Conservation (phyloP, 805 yeast genomes). For the Kluyveromyces starmeri region DNA sequence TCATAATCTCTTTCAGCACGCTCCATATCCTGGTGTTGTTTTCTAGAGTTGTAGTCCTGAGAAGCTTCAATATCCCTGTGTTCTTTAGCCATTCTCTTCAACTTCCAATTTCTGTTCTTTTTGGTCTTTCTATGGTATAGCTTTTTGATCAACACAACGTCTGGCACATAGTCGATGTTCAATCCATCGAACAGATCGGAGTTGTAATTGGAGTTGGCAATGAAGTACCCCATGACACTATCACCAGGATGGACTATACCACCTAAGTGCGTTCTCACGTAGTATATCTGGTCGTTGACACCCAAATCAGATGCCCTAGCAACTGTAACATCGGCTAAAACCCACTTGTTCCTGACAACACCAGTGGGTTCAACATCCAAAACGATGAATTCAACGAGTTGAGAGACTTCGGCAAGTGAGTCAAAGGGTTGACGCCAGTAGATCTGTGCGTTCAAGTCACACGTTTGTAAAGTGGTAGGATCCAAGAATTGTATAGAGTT, state of each 20-base stretch:
- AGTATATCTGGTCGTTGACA: constrained; percentile 70
- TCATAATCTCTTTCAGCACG: constrained; percentile 93
- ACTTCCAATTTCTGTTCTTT: constrained; percentile 77
- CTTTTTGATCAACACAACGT: constrained; percentile 83
- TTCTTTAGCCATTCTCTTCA: constrained; percentile 96
- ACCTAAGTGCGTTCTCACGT: constrained; percentile 86
- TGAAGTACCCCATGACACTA: constrained; percentile 83
- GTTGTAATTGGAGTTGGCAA: constrained; percentile 80
- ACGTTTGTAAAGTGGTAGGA: constrained; percentile 67
- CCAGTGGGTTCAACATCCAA: constrained; percentile 93
- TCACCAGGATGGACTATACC: constrained; percentile 95
- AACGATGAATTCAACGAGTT: constrained; percentile 78
- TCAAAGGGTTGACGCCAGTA: constrained; percentile 82
- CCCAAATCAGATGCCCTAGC: constrained; percentile 90
- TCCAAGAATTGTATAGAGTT: constrained; percentile 83
- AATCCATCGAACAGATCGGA: constrained; percentile 72
- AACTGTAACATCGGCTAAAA: constrained; percentile 82
- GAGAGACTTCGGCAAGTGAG: constrained; percentile 65
- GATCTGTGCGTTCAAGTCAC: constrained; percentile 59
- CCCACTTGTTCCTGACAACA: constrained; percentile 60
- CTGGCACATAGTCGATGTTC: constrained; percentile 60
- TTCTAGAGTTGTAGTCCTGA: constrained; percentile 50
- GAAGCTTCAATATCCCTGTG: constrained; percentile 80
- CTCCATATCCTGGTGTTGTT: constrained; percentile 80
- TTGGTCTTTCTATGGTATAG: constrained; percentile 71